phyloP scores from a whole-genome alignment of 192 early-diverging fungal species.

The Pilaira anomala region DNA sequence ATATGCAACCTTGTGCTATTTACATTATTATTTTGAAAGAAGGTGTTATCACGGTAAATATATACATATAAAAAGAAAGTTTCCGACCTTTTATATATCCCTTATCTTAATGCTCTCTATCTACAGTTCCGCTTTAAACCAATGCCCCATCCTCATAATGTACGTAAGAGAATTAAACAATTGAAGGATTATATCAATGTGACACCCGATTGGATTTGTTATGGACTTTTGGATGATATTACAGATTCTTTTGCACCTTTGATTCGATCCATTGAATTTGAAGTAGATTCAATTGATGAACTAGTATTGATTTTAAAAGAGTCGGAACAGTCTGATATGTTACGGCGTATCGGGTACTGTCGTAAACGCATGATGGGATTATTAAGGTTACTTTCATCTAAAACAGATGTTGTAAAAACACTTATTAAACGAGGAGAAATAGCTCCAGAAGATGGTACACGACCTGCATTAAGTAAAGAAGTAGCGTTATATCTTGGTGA shows the following conservation, averaged over 20 bases:
- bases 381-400: conserved; percentile 64
- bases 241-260: conserved; percentile 91
- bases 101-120: not conserved
- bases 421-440: conserved; percentile 65
- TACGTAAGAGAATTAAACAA: conserved; percentile 81
- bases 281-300: conserved; percentile 96
- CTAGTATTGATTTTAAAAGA: conserved; percentile 89
- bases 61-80: too few species aligned
- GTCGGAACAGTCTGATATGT: conserved; percentile 82
- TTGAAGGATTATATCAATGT: conserved; percentile 81
- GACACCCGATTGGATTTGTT: conserved; percentile 96
- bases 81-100: not conserved
- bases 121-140: conserved; percentile 81
- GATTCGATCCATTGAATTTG: conserved; percentile 84
- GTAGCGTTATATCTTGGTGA: conserved; percentile 76
- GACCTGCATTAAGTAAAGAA: conserved; percentile 47
- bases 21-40: conserved; percentile 69
- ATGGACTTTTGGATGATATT: conserved; percentile 94
- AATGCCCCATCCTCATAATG: conserved; percentile 78
- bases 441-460: conserved; percentile 12
- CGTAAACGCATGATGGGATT: conserved; percentile 71
- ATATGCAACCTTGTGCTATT: conserved; percentile 64
- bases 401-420: conserved; percentile 74
- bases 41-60: conserved; percentile 70
- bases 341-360: conserved; percentile 71